These are phyloP conservation scores for Ochromonas danica DNA, from an alignment of 108 stramenopile species.

Conservation along the genomic window DNA sequence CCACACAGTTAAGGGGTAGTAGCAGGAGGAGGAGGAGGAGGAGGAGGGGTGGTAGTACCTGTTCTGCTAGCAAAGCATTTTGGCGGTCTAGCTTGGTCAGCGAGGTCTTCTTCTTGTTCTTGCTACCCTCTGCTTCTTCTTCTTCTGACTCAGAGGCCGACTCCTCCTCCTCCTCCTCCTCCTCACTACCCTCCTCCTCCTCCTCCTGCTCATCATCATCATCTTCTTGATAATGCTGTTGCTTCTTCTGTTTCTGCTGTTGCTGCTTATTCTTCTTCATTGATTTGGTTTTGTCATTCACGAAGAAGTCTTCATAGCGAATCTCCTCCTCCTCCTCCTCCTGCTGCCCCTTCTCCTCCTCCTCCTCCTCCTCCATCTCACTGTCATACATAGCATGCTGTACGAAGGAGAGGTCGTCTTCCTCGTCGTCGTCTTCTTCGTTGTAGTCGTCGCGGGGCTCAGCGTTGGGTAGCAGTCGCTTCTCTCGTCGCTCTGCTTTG, in stretches of 20 bases:
- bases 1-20: slow-evolving; percentile 52
- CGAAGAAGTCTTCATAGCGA: slow-evolving; percentile 76
- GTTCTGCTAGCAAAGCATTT: slow-evolving; percentile 24
- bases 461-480: slow-evolving; percentile 59
- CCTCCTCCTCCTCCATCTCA: slow-evolving; percentile 62
- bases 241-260: background rate
- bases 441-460: slow-evolving; percentile 31
- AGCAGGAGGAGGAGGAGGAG: slow-evolving; percentile 52
- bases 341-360: slow-evolving; percentile 38
- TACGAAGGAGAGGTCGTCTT: slow-evolving; percentile 54
- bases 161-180: slow-evolving; percentile 30
- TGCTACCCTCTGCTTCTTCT: background rate
- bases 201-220: slow-evolving; percentile 52
- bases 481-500: slow-evolving; percentile 60
- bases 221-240: slow-evolving; percentile 45
- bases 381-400: slow-evolving; percentile 50
- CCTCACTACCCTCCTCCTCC: slow-evolving; percentile 50
- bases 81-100: slow-evolving; percentile 31
- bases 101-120: background rate
- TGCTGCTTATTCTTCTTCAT: slow-evolving; percentile 24
- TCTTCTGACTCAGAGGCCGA: background rate
- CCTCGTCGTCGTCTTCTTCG: slow-evolving; percentile 59
- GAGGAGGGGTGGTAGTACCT: slow-evolving; percentile 23
- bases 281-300: slow-evolving; percentile 56
- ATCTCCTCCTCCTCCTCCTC: slow-evolving; percentile 68